Evolutionary conservation across 2,329 filamentous ascomycete genomes (phyloP).

Genomic region (Monilinia polystroma): DNA sequence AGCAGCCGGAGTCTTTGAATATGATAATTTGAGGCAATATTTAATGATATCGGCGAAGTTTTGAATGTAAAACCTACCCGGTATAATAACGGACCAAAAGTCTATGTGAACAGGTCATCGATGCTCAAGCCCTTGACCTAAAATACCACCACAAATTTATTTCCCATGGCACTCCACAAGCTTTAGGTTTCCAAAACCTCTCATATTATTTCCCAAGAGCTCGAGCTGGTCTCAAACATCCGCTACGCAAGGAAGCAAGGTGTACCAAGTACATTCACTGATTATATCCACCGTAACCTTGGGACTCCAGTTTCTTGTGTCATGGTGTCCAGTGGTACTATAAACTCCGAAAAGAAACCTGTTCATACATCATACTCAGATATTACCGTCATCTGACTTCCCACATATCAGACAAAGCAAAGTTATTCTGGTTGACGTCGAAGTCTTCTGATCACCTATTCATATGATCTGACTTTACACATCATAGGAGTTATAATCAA

Average conservation of each 20-base stretch:
- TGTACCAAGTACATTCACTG: neutral
- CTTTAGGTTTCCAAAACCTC: neutral
- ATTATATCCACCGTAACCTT: neutral
- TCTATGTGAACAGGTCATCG: neutral
- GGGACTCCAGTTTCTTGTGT: neutral
- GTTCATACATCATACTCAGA: neutral
- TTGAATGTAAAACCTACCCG: too few species aligned
- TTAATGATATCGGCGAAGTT: neutral
- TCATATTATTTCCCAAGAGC: neutral
- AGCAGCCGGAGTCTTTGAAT: neutral
- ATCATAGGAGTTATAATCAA: too few species aligned
- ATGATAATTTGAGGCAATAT: neutral
- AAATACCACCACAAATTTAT: neutral
- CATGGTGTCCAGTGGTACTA: neutral
- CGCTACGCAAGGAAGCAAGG: neutral
- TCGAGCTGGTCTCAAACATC: neutral
- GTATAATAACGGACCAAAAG: too few species aligned
- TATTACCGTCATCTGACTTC: neutral
- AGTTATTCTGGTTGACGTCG: neutral
- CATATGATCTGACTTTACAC: too few species aligned
- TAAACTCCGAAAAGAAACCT: too few species aligned
- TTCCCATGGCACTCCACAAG: too few species aligned
- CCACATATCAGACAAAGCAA: too few species aligned
- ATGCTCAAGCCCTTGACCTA: neutral
- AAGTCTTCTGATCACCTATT: neutral